Conservation (phyloP, 139 green algal genomes). For the Chlorella sp. region DNA sequence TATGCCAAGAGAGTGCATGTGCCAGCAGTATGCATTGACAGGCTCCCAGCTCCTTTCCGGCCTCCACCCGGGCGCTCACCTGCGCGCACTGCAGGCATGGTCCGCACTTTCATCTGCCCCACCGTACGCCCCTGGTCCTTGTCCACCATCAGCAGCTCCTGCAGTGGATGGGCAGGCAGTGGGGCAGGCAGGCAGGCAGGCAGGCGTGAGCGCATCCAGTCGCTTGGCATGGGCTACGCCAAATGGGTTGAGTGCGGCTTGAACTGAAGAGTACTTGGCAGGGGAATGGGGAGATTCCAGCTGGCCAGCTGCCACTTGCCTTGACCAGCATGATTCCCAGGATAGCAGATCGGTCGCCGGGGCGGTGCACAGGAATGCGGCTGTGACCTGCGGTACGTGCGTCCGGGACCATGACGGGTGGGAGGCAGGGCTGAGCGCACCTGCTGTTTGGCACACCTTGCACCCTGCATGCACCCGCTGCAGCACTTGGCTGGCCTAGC, state of each 20-base stretch:
- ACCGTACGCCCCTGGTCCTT: constrained; percentile 14
- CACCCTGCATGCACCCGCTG: no score
- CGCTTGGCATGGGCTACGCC: no score
- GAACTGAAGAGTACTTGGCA: no score
- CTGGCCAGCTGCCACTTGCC: not conserved
- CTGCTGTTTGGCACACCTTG: no score
- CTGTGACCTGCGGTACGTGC: constrained; percentile 63
- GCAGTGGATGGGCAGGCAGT: no score
- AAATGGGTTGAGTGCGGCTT: no score
- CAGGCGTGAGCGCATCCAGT: no score
- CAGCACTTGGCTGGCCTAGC: no score
- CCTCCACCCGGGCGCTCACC: not conserved
- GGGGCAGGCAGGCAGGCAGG: no score
- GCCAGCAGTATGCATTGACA: not conserved
- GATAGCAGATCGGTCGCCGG: constrained; percentile 53
- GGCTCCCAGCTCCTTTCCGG: not conserved
- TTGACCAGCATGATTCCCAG: constrained; percentile 90
- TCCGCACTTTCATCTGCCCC: constrained; percentile 48
- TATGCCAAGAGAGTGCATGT: not conserved
- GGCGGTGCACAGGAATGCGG: constrained; percentile 83
- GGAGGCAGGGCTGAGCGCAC: no score
- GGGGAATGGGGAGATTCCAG: no score
- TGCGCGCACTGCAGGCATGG: constrained; percentile 52
- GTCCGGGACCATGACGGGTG: no score
- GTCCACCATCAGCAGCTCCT: constrained; percentile 74